Conservation (phyloP, 495 filamentous ascomycete species). For the Talaromyces nanjingensis region DNA sequence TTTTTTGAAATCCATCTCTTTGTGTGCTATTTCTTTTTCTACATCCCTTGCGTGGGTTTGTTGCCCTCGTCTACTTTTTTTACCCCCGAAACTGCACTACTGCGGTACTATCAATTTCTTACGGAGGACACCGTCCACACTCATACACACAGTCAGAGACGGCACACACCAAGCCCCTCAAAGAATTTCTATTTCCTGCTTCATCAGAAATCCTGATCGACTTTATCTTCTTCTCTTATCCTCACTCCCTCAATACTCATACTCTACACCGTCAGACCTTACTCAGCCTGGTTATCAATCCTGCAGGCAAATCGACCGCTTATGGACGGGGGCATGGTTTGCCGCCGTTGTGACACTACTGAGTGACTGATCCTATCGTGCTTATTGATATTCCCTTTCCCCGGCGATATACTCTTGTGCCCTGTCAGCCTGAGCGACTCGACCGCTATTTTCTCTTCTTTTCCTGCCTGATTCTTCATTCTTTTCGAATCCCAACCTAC, state of each 20-base stretch:
- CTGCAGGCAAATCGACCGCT: not conserved
- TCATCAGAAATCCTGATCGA: not conserved
- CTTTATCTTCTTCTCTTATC: not conserved
- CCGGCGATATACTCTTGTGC: not conserved
- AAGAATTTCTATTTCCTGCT: not conserved
- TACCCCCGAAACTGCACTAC: slow-evolving; percentile 5
- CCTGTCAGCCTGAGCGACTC: not conserved
- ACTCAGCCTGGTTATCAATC: not conserved
- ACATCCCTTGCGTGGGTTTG: slow-evolving; percentile 11
- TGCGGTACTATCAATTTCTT: not conserved
- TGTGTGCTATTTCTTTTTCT: not conserved
- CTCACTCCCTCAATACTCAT: not conserved
- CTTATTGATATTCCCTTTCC: not conserved
- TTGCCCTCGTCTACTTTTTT: slow-evolving; percentile 12
- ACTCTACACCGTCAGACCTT: not conserved
- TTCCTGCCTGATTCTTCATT: not conserved
- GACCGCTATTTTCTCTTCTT: not conserved
- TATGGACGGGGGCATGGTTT: not conserved
- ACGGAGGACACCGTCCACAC: not conserved
- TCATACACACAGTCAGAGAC: not conserved
- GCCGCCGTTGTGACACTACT: not conserved
- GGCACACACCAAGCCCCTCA: not conserved
- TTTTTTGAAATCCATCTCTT: not conserved
- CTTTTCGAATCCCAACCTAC: not conserved
- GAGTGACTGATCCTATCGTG: not conserved